phyloP scores from a whole-genome alignment of 164 flowering plant species.

The Aristolochia fimbriata region DNA sequence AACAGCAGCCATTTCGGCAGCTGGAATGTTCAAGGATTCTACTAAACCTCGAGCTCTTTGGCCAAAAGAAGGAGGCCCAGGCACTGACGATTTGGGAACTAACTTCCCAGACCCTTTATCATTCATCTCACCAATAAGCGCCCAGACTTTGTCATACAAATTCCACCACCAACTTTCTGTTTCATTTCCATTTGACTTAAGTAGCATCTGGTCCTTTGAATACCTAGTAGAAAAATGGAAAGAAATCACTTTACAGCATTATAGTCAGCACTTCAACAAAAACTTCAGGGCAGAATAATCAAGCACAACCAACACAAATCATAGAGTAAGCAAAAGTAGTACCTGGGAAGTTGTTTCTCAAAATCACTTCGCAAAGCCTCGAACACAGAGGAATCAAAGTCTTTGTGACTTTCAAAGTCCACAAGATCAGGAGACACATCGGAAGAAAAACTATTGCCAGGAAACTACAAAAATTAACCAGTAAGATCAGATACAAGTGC shows the following conservation, averaged over 20 bases:
- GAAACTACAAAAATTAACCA: constrained; percentile 48
- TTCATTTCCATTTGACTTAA: constrained; percentile 26
- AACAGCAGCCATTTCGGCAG: constrained; percentile 99
- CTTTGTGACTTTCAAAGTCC: constrained; percentile 53
- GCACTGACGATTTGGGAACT: constrained; percentile 42
- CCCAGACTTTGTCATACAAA: constrained; percentile 79
- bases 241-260: constrained; percentile 1
- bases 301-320: no score
- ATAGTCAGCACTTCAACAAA: no score
- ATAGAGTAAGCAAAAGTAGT: constrained; percentile 3
- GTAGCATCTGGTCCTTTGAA: constrained; percentile 15
- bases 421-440: constrained; percentile 36
- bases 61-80: constrained; percentile 70
- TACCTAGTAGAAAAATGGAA: constrained; percentile 15
- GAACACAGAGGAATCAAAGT: constrained; percentile 30
- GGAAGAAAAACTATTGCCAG: constrained; percentile 36
- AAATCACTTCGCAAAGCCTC: constrained; percentile 43
- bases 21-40: constrained; percentile 94
- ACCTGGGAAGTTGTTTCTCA: constrained; percentile 45
- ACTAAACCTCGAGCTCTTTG: constrained; percentile 99
- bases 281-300: no score
- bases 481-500: background rate
- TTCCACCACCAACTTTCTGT: constrained; percentile 71
- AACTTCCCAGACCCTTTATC: constrained; percentile 74
- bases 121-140: constrained; percentile 60